phyloP scores from a whole-genome alignment of 495 filamentous ascomycete genomes.

The Annulohypoxylon moriforme region DNA sequence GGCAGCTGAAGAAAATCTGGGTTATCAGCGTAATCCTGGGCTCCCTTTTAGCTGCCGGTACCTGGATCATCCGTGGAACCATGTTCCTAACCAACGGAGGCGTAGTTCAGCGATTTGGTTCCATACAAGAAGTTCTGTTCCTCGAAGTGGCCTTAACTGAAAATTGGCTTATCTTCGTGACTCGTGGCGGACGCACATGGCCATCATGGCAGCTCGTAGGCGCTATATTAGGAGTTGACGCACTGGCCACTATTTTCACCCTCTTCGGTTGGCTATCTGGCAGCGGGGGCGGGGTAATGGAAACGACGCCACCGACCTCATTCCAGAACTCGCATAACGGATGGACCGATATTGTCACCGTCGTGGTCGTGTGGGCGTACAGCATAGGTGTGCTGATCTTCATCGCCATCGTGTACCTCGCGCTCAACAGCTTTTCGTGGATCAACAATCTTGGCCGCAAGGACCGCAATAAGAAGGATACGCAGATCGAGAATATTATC shows the following conservation, averaged over 20 bases:
- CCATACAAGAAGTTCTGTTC: slow-evolving; percentile 83
- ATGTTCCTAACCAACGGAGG: slow-evolving; percentile 77
- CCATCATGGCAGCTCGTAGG: slow-evolving; percentile 83
- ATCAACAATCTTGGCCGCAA: slow-evolving; percentile 82
- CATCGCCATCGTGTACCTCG: slow-evolving; percentile 80
- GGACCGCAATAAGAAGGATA: slow-evolving; percentile 77
- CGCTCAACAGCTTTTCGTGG: slow-evolving; percentile 75
- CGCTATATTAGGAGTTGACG: slow-evolving; percentile 82
- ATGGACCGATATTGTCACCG: slow-evolving; percentile 78
- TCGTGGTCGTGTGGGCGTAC: slow-evolving; percentile 82
- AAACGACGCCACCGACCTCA: slow-evolving; percentile 33
- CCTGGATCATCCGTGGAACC: slow-evolving; percentile 83
- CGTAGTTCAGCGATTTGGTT: slow-evolving; percentile 86
- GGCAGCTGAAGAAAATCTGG: slow-evolving; percentile 93
- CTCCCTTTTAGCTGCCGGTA: slow-evolving; percentile 78
- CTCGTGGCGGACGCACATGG: slow-evolving; percentile 82
- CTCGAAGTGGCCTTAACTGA: slow-evolving; percentile 91
- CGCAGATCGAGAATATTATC: slow-evolving; percentile 84
- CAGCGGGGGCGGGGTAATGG: slow-evolving; percentile 43
- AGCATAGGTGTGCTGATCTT: slow-evolving; percentile 81
- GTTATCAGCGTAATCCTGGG: slow-evolving; percentile 87
- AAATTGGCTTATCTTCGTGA: slow-evolving; percentile 97
- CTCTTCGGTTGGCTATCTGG: slow-evolving; percentile 82
- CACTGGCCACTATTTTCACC: slow-evolving; percentile 83
- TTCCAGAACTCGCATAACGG: slow-evolving; percentile 63